Percentiles rank a stretch among this genome's conserved stretches.
These are phyloP conservation scores for Citrus sp. DNA, from an alignment of 345 rosid species.

Conservation along the genomic window DNA sequence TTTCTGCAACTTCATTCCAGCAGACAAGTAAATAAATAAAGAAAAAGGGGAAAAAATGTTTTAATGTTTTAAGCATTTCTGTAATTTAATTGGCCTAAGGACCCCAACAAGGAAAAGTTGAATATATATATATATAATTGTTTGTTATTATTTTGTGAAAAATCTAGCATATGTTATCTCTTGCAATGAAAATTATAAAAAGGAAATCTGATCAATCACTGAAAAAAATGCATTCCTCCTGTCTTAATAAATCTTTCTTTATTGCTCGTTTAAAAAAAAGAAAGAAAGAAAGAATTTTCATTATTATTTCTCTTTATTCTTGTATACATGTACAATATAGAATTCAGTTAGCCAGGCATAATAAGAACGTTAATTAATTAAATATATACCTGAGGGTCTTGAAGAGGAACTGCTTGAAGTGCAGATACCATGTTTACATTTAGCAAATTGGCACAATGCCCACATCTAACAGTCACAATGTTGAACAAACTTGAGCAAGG, in stretches of 20 bases:
- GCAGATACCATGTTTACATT: constrained; percentile 78
- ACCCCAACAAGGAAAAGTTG: background rate
- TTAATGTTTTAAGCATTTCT: background rate
- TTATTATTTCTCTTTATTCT: background rate
- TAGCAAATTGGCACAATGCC: constrained; percentile 86
- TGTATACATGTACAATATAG: background rate
- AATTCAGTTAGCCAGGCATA: background rate
- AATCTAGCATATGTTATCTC: background rate
- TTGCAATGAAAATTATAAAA: background rate
- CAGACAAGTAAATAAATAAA: background rate
- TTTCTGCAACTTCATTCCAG: constrained; percentile 46
- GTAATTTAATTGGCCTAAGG: background rate
- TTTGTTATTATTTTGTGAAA: background rate
- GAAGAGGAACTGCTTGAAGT: constrained; percentile 52
- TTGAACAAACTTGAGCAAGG: constrained; percentile 67
- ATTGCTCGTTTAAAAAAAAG: background rate
- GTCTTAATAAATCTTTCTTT: background rate
- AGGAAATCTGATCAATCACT: constrained; percentile 8
- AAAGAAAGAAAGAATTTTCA: no score
- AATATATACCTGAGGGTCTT: constrained; percentile 51
- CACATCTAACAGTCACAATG: constrained; percentile 91
- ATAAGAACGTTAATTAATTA: constrained; percentile 5
- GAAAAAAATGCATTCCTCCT: constrained; percentile 7
- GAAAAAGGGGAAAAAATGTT: background rate
- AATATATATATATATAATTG: background rate